Conservation (phyloP, 2,329 filamentous ascomycete genomes). For the Akanthomyces dipterigenus region DNA sequence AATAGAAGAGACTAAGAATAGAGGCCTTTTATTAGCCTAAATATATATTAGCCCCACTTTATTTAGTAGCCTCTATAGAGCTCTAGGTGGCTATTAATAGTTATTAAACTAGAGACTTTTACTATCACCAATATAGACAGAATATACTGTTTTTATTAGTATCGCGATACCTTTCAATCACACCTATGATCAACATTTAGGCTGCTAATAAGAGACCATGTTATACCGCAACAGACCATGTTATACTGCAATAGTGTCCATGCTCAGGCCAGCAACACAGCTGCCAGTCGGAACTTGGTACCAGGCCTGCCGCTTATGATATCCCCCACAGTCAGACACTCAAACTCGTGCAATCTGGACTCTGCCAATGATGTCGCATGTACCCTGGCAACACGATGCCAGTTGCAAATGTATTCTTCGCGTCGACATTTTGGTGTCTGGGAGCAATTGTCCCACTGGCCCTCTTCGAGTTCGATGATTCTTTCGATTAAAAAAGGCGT, state of each 20-base stretch:
- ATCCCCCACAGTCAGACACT: neutral
- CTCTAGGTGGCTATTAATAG: too few relatives aligned
- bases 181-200: too few relatives aligned
- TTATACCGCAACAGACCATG: too few relatives aligned
- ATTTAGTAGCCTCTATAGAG: too few relatives aligned
- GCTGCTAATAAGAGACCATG: too few relatives aligned
- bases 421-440: neutral
- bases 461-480: neutral
- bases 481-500: neutral
- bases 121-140: too few relatives aligned
- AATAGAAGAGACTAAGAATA: too few relatives aligned
- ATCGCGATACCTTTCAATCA: too few relatives aligned
- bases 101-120: too few relatives aligned
- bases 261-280: neutral
- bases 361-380: neutral
- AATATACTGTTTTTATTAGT: too few relatives aligned
- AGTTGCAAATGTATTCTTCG: neutral
- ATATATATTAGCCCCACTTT: too few relatives aligned
- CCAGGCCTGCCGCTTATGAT: neutral
- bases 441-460: neutral
- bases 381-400: neutral
- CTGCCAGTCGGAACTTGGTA: neutral
- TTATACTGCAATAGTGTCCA: neutral
- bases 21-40: too few relatives aligned
- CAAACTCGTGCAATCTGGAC: neutral